Base-by-base conservation (phyloP, 768 basidiomycete genomes). In the Leccinum uliginosum region DNA sequence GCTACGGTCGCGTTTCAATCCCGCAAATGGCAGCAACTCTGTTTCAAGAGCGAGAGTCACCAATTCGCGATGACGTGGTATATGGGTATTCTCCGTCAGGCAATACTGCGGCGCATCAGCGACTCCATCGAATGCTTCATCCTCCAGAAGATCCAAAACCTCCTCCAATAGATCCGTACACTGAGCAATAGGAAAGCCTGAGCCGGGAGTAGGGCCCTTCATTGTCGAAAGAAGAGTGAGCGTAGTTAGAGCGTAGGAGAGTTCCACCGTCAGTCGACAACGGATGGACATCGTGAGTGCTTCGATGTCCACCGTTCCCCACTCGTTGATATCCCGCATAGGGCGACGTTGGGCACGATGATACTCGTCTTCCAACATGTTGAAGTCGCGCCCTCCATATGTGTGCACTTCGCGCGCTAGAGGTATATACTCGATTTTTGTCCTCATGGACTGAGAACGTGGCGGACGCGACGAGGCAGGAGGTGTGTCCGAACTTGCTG, bases 221-320 rank as follows among this genome's bases (percentile, higher is more conserved):
- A 91, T 85, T 2, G 86, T 85, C 12, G 89, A 88, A 55, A 97
- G 75, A 67, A 96, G 75, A 4, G 86, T 86, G 62, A 98, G 78
- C 5, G 91, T 91, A 21, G 93, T 93, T 62, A 99, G 74, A 5
- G 90, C 92, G 68, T 94, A 98, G 4, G 93, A 87, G 53, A 95
- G 75, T 71, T 99, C 96, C 47, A 83, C 79, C 9, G 86, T 80
- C 43, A 98, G 74, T 34, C 95, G 80, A 34, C 91, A 96, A 30
- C 94, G 88, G 40, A 99, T 75, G 29, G 91, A 90, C 87, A 99
- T 86, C n/a, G 86, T 86, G 50, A 99, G 78, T n/a, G 85, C 85
- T 66, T 97, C 94, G 56, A 98, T 85, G 64, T 98, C 95, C 50
- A 96, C 83, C 8, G 78, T 80, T 21, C 92, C 93, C 85, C 94